Base-by-base conservation (phyloP, 768 basidiomycete species). In the Exidia glandulosa region DNA sequence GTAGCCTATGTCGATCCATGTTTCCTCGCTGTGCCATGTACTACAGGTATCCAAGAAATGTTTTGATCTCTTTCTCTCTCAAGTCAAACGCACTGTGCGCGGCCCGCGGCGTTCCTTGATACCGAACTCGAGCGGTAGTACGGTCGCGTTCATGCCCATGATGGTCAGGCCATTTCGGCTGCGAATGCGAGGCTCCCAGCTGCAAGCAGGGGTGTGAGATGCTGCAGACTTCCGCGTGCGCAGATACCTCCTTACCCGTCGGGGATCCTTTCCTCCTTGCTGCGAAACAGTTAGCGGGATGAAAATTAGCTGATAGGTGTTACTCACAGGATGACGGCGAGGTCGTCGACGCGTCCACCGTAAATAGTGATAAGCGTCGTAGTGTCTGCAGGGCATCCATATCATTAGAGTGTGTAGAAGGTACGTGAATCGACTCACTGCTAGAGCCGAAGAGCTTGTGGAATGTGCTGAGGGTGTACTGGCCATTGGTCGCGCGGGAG, bases 361-460 rank as follows among this genome's bases (percentile, higher is more conserved):
- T 88, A 85, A 58, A 85, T 81, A 1, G 79, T 79, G n/a, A 85
- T 69, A 56, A 90, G 63, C 0, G 85, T 85, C 1, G 85, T 79
- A 0, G 83, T 76, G 70, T 54, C 86, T 88, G 60, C 33, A 60
- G 32, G 27, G 25, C 41, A 12, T 6, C 19, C 16, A 13, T 6
- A 13, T 45, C 5, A 6, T 45, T 5, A 19, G 19, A 14, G 5
- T 19, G 6, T 12, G 9, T 45, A 19, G 41, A 5, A 14, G 5
- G 41, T 4, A 27, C 25, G 3, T 16, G 48, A 27, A 23, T 13
- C 25, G 6, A 54, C 27, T 54, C 27, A 54, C 50, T 89, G 34
- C 81, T 73, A 62, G 80, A 82, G 10, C 83, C 82, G 67, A 90
- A 88, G 33, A 81, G 69, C 68, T 79, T 82, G 63, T 89, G 88